A percentile compares a stretch with the other conserved stretches of the same genome.
These are phyloP conservation scores for Yamadazyma diddensiae DNA, from an alignment of 1,139 yeast species.

Conservation along the genomic window DNA sequence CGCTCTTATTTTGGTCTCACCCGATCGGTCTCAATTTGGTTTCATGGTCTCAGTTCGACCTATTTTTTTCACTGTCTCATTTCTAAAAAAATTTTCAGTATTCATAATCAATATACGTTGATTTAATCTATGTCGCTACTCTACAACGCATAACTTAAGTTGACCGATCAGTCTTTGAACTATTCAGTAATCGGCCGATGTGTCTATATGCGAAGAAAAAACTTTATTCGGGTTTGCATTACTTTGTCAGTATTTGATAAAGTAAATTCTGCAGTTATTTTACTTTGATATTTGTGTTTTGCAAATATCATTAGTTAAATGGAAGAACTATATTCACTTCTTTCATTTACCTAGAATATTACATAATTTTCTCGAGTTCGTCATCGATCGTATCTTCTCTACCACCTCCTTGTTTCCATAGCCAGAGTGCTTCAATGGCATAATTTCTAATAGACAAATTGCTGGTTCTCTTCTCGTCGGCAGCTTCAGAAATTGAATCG, in stretches of 20 bases:
- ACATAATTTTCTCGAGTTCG: conserved; percentile 12
- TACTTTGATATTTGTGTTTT: conserved; percentile 4
- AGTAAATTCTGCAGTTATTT: neutral
- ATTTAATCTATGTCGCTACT: neutral
- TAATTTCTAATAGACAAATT: conserved; percentile 78
- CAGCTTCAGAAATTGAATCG: conserved; percentile 71
- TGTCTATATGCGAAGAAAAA: conserved; percentile 49
- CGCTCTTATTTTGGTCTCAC: too few species aligned
- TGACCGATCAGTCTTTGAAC: conserved; percentile 30
- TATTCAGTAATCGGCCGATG: conserved; percentile 45
- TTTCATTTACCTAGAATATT: conserved; percentile 2
- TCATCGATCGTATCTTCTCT: conserved; percentile 15
- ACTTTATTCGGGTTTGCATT: neutral
- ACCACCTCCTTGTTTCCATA: conserved; percentile 84
- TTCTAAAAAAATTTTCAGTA: neutral
- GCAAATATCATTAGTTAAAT: conserved; percentile 1
- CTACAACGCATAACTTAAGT: conserved; percentile 43
- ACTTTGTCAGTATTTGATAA: neutral
- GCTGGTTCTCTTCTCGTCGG: conserved; percentile 63
- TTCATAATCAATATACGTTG: neutral
- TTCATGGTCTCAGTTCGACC: too few species aligned
- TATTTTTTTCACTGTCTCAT: too few species aligned
- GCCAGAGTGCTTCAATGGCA: conserved; percentile 92
- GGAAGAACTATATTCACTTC: conserved; percentile 1
- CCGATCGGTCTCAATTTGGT: too few species aligned